Conservation (phyloP, 495 filamentous ascomycete genomes). For the Aspergillus sparsus region DNA sequence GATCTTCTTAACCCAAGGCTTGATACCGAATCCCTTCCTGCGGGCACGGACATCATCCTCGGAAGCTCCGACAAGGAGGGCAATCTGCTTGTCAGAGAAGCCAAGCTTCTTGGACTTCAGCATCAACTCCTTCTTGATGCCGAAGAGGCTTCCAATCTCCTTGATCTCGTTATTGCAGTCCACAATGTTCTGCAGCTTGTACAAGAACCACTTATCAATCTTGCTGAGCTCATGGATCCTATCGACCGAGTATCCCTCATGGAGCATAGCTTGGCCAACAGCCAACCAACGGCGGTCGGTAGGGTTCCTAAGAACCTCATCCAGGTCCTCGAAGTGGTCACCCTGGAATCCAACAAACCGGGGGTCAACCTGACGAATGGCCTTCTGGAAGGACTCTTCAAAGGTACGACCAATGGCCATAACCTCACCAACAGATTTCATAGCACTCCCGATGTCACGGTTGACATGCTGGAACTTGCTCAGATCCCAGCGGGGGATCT, state of each 20-base stretch:
- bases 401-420: conserved; percentile 99
- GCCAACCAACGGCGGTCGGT: conserved; percentile 95
- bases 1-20: conserved; percentile 94
- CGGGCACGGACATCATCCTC: conserved; percentile 89
- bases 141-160: conserved; percentile 82
- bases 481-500: conserved; percentile 97
- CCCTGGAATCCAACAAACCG: conserved; percentile 92
- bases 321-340: conserved; percentile 88
- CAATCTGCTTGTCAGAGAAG: conserved; percentile 96
- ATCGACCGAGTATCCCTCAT: conserved; percentile 92
- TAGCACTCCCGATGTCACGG: conserved; percentile 93
- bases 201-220: conserved; percentile 98
- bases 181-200: conserved; percentile 96
- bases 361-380: conserved; percentile 93
- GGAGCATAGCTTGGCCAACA: conserved; percentile 95
- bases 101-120: conserved; percentile 94
- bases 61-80: conserved; percentile 74
- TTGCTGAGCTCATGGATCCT: conserved; percentile 89
- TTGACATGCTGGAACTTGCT: conserved; percentile 99
- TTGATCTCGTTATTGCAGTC: conserved; percentile 84
- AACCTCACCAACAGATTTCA: conserved; percentile 98
- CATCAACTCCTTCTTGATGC: conserved; percentile 82
- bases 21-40: conserved; percentile 81
- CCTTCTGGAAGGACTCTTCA: conserved; percentile 99
- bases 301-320: conserved; percentile 85